These are phyloP conservation scores for Paramecium caudatum DNA, from an alignment of 73 alveolate species.

Conservation along the genomic window DNA sequence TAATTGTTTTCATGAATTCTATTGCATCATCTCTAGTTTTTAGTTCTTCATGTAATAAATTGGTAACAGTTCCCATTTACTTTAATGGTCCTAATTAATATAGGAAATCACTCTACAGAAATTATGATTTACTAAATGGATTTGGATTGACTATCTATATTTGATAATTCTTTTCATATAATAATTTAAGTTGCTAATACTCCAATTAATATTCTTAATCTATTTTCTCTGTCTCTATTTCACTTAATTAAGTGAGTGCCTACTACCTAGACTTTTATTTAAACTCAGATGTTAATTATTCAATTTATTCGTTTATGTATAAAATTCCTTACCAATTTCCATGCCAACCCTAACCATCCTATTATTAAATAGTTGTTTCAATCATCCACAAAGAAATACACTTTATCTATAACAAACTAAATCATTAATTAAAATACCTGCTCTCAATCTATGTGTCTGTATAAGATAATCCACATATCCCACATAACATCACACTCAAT, in stretches of 20 bases:
- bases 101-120: neutral
- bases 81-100: conserved; percentile 20
- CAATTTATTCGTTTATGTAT: neutral
- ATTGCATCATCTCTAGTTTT: conserved; percentile 24
- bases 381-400: conserved; percentile 64
- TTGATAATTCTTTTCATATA: conserved; percentile 2
- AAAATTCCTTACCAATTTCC: conserved; percentile 23
- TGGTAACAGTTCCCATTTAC: conserved; percentile 24
- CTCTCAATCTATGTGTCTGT: conserved; percentile 15
- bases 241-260: neutral
- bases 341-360: conserved; percentile 12
- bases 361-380: neutral
- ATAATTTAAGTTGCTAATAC: neutral
- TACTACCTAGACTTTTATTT: neutral
- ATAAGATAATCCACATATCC: conserved; percentile 44
- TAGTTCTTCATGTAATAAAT: neutral
- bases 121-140: neutral
- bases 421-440: conserved; percentile 4
- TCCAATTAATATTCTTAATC: neutral
- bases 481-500: conserved; percentile 59
- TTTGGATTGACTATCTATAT: conserved; percentile 13
- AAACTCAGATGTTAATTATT: neutral
- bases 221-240: neutral
- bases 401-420: conserved; percentile 29
- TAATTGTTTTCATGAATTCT: neutral